These are phyloP conservation scores for Neopestalotiopsis sp. DNA, from an alignment of 2,329 filamentous ascomycete species.

Conservation along the genomic window DNA sequence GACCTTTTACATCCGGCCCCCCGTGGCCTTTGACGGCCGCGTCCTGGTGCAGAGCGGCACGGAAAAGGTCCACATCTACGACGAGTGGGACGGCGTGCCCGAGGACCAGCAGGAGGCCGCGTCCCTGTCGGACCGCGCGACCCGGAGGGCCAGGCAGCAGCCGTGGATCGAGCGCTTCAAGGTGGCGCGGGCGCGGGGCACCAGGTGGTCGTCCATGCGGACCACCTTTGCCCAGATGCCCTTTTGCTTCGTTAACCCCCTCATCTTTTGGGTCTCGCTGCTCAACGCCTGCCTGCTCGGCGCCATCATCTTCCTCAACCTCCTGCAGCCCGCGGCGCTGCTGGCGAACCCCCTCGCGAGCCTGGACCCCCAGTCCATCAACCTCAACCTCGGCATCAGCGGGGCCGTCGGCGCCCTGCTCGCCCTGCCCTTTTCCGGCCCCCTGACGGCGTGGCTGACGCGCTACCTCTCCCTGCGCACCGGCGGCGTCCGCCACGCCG, in stretches of 20 bases:
- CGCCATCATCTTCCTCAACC: slow-evolving; percentile 26
- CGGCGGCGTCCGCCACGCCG: slow-evolving; percentile 30
- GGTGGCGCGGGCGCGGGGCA: slow-evolving; percentile 17
- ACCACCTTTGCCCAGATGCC: slow-evolving; percentile 28
- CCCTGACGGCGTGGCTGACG: slow-evolving; percentile 26
- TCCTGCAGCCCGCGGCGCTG: slow-evolving; percentile 20
- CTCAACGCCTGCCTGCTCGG: slow-evolving; percentile 24
- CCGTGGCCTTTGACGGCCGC: slow-evolving; percentile 45
- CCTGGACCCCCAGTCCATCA: slow-evolving; percentile 18
- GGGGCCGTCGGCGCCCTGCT: slow-evolving; percentile 24
- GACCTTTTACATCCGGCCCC: slow-evolving; percentile 45
- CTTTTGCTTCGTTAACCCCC: slow-evolving; percentile 31
- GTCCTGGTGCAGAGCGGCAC: slow-evolving; percentile 42
- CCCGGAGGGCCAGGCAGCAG: slow-evolving; percentile 9
- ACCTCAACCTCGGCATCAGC: slow-evolving; percentile 19
- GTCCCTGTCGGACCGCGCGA: slow-evolving; percentile 14
- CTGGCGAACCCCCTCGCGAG: background rate
- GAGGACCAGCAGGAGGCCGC: slow-evolving; percentile 18
- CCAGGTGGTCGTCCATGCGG: slow-evolving; percentile 21
- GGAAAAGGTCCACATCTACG: slow-evolving; percentile 43
- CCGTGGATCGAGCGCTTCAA: slow-evolving; percentile 16
- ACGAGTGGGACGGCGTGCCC: slow-evolving; percentile 33
- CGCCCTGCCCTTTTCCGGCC: slow-evolving; percentile 22
- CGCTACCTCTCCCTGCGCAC: slow-evolving; percentile 28
- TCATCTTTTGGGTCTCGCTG: slow-evolving; percentile 32